A percentile compares a stretch with the other conserved stretches of the same genome.
phyloP scores from a whole-genome alignment of 1,139 yeast species.

The Suhomyces kunorum region DNA sequence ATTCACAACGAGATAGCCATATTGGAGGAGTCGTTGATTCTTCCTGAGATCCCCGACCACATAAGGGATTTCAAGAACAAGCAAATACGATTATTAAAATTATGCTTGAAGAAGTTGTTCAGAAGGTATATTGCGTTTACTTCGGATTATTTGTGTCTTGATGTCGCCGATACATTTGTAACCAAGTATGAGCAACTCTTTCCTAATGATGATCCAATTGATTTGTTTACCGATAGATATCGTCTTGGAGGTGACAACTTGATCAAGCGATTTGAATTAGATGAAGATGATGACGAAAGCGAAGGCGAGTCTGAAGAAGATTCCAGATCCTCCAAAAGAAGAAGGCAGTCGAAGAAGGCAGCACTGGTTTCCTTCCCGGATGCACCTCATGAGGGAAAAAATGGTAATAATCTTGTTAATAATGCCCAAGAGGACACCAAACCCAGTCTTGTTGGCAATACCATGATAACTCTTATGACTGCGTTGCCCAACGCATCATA shows the following conservation, averaged over 20 bases:
- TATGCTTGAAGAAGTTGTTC: slow-evolving; percentile 28
- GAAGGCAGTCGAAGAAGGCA: slow-evolving; percentile 16
- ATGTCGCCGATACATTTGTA: slow-evolving; percentile 67
- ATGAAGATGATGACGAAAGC: slow-evolving; percentile 25
- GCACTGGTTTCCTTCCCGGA: slow-evolving; percentile 10
- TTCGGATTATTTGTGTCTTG: slow-evolving; percentile 60
- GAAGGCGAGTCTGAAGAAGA: slow-evolving; percentile 21
- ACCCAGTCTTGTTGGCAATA: slow-evolving; percentile 49
- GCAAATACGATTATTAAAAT: slow-evolving; percentile 26
- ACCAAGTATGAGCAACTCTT: slow-evolving; percentile 65
- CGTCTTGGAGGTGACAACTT: slow-evolving; percentile 44
- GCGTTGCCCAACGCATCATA: slow-evolving; percentile 54
- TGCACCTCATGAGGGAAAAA: slow-evolving; percentile 5
- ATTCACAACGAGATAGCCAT: slow-evolving; percentile 39
- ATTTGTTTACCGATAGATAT: slow-evolving; percentile 48
- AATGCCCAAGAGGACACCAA: slow-evolving; percentile 17
- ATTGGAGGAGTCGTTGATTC: slow-evolving; percentile 21
- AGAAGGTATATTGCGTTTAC: slow-evolving; percentile 35
- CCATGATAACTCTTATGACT: slow-evolving; percentile 53
- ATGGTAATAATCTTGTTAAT: slow-evolving; percentile 11
- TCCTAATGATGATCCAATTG: slow-evolving; percentile 56
- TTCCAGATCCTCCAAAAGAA: slow-evolving; percentile 24
- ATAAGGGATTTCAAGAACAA: slow-evolving; percentile 21
- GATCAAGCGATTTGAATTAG: slow-evolving; percentile 46
- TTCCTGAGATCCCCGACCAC: slow-evolving; percentile 26